Base-by-base conservation (phyloP, 192 early-diverging fungal species). In the Spizellomyces sp. region DNA sequence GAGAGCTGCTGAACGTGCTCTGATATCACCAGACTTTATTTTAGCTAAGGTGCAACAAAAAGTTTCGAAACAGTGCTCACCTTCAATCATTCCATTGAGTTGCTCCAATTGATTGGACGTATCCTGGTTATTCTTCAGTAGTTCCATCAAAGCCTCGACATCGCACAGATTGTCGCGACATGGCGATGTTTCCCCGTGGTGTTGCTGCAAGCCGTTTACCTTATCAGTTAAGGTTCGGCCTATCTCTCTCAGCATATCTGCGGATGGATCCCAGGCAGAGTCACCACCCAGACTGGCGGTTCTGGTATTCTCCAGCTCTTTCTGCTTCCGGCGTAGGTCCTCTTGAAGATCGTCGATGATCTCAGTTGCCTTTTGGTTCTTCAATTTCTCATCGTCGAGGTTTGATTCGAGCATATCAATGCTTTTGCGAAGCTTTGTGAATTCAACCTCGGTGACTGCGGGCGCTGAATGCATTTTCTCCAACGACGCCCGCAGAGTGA, bases 61-160 rank as follows among this genome's bases (percentile, higher is more conserved):
- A 62, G 7, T 19, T 65, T 8, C 36, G n/a, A 15, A 47, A 27
- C 45, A 70, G 0, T 17, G 19, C 62, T 71, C 6, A 74, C 72
- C 72, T 14, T 75, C 74, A 57, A 75, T 46, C 74, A 75, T 75
- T 19, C 14, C n/a, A 27, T 36, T 48, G 4, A 75, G 55, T 7
- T 66, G 62, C 14, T 55, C 17, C n/a, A 75, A 45, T 67, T 75
- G 60, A 8, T 62, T 44, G 8, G 66, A 4, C 5, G 72, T 72
- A 27, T 74, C 68, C 0, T 74, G 71, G 64, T 73, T 73, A n/a
- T 73, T 48, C 19, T 73, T 71, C 4, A 73, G 42, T 5, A 73
- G 17, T n/a, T n/a, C 71, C 4, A 70, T 15, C 47, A 73, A 21
- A 10, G 19, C 56, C 44, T 73, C 71, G 8, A 73, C 12, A 58